These are phyloP conservation scores for Suillus americanus DNA, from an alignment of 768 basidiomycete species.

Conservation along the genomic window DNA sequence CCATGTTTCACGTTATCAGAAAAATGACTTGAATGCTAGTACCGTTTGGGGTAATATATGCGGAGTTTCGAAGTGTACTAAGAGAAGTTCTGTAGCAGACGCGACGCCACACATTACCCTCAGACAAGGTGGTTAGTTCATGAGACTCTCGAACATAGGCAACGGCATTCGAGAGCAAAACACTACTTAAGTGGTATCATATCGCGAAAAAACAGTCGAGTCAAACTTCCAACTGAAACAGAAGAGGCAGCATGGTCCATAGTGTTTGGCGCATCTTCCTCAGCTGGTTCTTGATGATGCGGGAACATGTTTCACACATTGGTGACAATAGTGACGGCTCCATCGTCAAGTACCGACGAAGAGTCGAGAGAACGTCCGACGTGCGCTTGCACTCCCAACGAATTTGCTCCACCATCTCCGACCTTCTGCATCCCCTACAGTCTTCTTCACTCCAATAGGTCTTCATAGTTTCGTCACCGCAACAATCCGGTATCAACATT, in stretches of 20 bases:
- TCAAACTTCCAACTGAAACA: background rate
- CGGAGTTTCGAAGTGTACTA: too few relatives aligned
- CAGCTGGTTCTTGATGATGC: background rate
- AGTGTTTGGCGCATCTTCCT: background rate
- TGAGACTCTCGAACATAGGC: too few relatives aligned
- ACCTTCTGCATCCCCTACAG: background rate
- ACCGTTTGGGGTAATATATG: too few relatives aligned
- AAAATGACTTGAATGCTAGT: too few relatives aligned
- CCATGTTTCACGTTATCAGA: too few relatives aligned
- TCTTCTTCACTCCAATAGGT: too few relatives aligned
- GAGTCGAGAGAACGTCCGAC: background rate
- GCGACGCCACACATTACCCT: too few relatives aligned
- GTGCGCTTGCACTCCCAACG: too few relatives aligned
- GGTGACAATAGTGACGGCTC: background rate
- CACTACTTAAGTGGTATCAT: background rate
- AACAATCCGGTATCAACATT: background rate
- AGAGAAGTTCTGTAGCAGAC: too few relatives aligned
- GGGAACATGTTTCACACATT: background rate
- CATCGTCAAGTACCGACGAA: background rate
- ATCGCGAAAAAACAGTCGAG: background rate
- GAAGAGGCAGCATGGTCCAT: background rate
- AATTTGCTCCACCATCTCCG: background rate
- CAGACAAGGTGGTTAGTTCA: too few relatives aligned
- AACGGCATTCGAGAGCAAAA: too few relatives aligned
- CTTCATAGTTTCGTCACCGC: background rate